Evolutionary conservation across 495 filamentous ascomycete species (phyloP).

Genomic region (Daldinia decipiens): DNA sequence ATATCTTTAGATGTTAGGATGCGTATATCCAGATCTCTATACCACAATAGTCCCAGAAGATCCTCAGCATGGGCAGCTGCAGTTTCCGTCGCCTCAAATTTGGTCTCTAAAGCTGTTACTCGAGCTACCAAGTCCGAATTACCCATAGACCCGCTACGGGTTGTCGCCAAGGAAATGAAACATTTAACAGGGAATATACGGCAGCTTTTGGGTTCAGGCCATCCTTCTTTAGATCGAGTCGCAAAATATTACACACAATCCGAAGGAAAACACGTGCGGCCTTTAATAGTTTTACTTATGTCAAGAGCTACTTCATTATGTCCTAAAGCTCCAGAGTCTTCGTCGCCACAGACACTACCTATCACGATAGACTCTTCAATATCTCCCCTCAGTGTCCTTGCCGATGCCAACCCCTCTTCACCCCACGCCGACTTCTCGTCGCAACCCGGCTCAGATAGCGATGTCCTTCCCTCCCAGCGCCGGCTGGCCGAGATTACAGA

Average conservation of each 20-base stretch:
- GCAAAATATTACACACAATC: constrained; percentile 98
- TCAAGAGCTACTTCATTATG: constrained; percentile 86
- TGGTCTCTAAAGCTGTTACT: constrained; percentile 75
- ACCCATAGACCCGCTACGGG: constrained; percentile 77
- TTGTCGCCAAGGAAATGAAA: constrained; percentile 94
- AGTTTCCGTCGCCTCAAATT: constrained; percentile 79
- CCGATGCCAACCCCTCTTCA: constrained; percentile 82
- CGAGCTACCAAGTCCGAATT: constrained; percentile 65
- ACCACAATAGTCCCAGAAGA: constrained; percentile 52
- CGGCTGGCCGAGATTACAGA: constrained; percentile 96
- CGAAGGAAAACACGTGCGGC: constrained; percentile 96
- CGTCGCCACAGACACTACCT: constrained; percentile 46
- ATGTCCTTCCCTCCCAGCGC: constrained; percentile 91
- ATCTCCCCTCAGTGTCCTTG: constrained; percentile 76
- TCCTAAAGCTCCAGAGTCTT: constrained; percentile 67
- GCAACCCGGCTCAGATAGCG: constrained; percentile 66
- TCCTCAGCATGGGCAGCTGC: constrained; percentile 65
- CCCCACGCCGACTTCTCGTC: constrained; percentile 59
- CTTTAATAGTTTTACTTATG: constrained; percentile 94
- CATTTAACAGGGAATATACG: constrained; percentile 90
- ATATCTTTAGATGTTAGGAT: constrained; percentile 49
- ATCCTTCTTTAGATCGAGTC: constrained; percentile 91
- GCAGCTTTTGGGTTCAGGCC: constrained; percentile 87
- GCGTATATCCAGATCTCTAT: constrained; percentile 49
- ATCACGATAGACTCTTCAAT: constrained; percentile 77